phyloP scores from a whole-genome alignment of 2,329 filamentous ascomycete genomes.

The Sarocladium strictum region DNA sequence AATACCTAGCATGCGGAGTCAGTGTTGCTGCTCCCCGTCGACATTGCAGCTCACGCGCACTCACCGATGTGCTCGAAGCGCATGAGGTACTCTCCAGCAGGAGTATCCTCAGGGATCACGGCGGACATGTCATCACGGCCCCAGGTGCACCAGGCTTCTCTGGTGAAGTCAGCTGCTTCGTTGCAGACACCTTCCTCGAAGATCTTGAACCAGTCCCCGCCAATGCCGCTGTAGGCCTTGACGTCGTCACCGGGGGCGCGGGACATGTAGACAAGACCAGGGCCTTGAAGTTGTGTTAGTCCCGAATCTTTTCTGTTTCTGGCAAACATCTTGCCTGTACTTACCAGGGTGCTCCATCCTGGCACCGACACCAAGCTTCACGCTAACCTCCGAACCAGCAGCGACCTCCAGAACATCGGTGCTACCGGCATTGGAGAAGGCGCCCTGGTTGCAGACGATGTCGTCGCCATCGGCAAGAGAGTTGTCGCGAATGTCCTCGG shows the following conservation, averaged over 20 bases:
- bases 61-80: conserved; percentile 27
- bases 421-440: conserved; percentile 16
- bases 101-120: conserved; percentile 26
- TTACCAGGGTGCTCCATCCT: conserved; percentile 17
- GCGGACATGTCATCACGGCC: conserved; percentile 21
- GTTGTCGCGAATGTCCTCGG: conserved; percentile 18
- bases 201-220: conserved; percentile 21
- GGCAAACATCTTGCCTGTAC: no score
- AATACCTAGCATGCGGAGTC: conserved; percentile 8
- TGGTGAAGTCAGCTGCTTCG: conserved; percentile 15
- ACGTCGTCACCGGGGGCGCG: conserved; percentile 20
- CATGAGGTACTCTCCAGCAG: conserved; percentile 30
- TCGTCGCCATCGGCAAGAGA: conserved; percentile 18
- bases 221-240: conserved; percentile 21
- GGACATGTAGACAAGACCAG: conserved; percentile 20
- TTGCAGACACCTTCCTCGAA: conserved; percentile 18
- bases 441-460: conserved; percentile 24
- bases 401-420: conserved; percentile 18
- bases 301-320: no score
- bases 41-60: neutral
- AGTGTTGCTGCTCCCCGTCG: neutral
- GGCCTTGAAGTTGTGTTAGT: conserved; percentile 12
- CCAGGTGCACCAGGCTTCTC: conserved; percentile 18
- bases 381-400: conserved; percentile 17
- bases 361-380: conserved; percentile 16